Evolutionary conservation across 1,284 basidiomycete species (phyloP).

Genomic region (Athelia sp.): DNA sequence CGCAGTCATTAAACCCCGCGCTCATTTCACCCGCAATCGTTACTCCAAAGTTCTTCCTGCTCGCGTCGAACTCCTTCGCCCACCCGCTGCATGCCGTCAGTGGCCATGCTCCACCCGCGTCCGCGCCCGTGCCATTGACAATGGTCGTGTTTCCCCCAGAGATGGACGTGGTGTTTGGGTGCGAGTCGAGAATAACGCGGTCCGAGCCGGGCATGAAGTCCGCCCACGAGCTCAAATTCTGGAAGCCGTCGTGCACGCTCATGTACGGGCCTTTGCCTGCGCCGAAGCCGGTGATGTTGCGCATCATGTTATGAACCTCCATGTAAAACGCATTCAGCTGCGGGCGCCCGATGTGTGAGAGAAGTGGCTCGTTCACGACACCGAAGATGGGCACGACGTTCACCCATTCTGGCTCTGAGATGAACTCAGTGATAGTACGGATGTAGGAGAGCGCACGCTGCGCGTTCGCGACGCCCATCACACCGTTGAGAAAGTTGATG

Average conservation of each 20-base stretch:
- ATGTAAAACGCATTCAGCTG: slow-evolving; percentile 34
- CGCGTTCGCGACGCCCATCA: slow-evolving; percentile 55
- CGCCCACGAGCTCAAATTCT: slow-evolving; percentile 42
- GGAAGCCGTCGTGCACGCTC: slow-evolving; percentile 62
- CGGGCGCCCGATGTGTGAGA: slow-evolving; percentile 30
- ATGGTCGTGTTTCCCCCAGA: slow-evolving; percentile 30
- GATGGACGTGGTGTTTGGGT: slow-evolving; percentile 43
- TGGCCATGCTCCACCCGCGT: slow-evolving; percentile 52
- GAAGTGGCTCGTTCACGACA: slow-evolving; percentile 49
- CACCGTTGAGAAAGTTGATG: slow-evolving; percentile 50
- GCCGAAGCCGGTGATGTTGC: slow-evolving; percentile 61
- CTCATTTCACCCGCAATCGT: slow-evolving; percentile 65
- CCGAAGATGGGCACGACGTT: slow-evolving; percentile 70
- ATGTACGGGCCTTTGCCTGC: slow-evolving; percentile 43
- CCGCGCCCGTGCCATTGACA: slow-evolving; percentile 20
- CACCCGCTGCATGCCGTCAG: slow-evolving; percentile 49
- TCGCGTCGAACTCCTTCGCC: slow-evolving; percentile 41
- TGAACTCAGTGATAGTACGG: slow-evolving; percentile 70
- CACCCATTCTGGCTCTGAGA: slow-evolving; percentile 65
- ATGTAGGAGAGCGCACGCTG: slow-evolving; percentile 76
- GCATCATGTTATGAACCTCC: slow-evolving; percentile 60
- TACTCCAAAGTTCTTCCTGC: slow-evolving; percentile 48
- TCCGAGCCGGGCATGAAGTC: slow-evolving; percentile 65
- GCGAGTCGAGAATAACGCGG: slow-evolving; percentile 59
- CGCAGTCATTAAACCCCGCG: slow-evolving; percentile 51